Conservation (phyloP, 2,329 filamentous ascomycete genomes). For the Penicillium sp. region DNA sequence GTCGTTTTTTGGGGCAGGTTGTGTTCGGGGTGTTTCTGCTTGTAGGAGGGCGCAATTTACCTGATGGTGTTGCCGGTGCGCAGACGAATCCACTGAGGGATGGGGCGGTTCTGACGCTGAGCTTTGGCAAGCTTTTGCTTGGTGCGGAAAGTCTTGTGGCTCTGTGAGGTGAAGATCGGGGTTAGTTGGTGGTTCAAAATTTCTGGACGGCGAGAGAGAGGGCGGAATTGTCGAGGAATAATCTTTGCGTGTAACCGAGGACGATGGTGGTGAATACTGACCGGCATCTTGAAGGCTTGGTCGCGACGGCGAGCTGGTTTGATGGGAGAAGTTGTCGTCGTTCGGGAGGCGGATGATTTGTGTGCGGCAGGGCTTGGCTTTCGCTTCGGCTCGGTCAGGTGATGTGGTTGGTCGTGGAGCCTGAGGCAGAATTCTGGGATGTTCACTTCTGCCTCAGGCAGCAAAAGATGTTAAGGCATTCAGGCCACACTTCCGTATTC, state of each 20-base stretch:
- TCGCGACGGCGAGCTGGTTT: slow-evolving; percentile 43
- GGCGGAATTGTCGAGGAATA: slow-evolving; percentile 4
- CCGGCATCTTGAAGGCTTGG: slow-evolving; percentile 58
- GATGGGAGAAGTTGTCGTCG: slow-evolving; percentile 41
- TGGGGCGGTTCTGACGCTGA: slow-evolving; percentile 99
- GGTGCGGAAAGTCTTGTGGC: slow-evolving; percentile 99
- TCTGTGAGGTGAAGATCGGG: slow-evolving; percentile 56
- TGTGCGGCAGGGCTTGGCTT: slow-evolving; percentile 45
- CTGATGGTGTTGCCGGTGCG: slow-evolving; percentile 99
- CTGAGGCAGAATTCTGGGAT: slow-evolving; percentile 3
- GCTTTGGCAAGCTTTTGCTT: slow-evolving; percentile 99
- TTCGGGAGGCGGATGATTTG: slow-evolving; percentile 38
- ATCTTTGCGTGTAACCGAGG: slow-evolving; percentile 3
- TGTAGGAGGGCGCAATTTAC: slow-evolving; percentile 60
- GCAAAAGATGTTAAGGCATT: neutral
- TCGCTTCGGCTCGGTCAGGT: slow-evolving; percentile 42
- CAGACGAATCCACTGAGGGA: slow-evolving; percentile 99
- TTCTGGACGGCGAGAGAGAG: slow-evolving; percentile 2
- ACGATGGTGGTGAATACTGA: slow-evolving; percentile 34
- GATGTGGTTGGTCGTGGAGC: slow-evolving; percentile 18
- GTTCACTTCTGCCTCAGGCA: neutral
- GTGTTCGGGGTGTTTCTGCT: neutral
- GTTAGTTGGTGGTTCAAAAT: slow-evolving; percentile 12
- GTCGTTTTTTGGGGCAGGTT: neutral
- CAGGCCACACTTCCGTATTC: neutral